Evolutionary conservation across 768 basidiomycete species (phyloP).

Genomic region (Inosperma sp.): DNA sequence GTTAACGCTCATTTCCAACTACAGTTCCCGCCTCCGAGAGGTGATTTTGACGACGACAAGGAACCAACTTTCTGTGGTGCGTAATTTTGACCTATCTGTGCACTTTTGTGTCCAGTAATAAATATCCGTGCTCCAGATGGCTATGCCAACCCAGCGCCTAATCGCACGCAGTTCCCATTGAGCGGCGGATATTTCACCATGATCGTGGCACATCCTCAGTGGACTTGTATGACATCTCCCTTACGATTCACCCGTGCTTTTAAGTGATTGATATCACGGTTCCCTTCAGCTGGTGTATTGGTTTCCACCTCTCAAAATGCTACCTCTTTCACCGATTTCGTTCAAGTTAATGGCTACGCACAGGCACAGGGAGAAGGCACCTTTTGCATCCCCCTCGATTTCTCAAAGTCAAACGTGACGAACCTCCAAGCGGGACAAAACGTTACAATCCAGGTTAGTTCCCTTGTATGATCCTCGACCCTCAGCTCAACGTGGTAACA

Average conservation of each 20-base stretch:
- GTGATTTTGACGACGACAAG: slow-evolving; percentile 54
- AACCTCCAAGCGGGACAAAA: background rate
- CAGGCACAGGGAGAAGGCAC: slow-evolving; percentile 50
- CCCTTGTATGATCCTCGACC: slow-evolving; percentile 9
- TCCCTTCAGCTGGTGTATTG: slow-evolving; percentile 44
- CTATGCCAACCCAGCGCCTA: slow-evolving; percentile 45
- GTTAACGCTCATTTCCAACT: slow-evolving; percentile 77
- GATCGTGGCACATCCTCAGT: slow-evolving; percentile 60
- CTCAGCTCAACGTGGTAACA: no score
- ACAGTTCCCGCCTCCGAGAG: slow-evolving; percentile 69
- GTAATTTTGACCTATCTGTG: slow-evolving; percentile 16
- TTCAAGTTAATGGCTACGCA: slow-evolving; percentile 46
- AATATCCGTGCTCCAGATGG: no score
- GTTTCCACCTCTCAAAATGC: slow-evolving; percentile 56
- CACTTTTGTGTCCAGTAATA: background rate
- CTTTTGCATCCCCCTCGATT: slow-evolving; percentile 65
- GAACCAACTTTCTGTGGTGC: slow-evolving; percentile 68
- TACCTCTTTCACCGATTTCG: slow-evolving; percentile 61
- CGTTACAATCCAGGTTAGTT: slow-evolving; percentile 11
- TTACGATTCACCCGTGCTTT: background rate
- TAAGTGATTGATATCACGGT: background rate
- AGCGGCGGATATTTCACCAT: slow-evolving; percentile 54
- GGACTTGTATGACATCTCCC: slow-evolving; percentile 46
- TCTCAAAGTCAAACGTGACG: slow-evolving; percentile 34
- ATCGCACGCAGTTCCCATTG: slow-evolving; percentile 68